Conservation (phyloP, 1,139 yeast genomes). For the Spathaspora sp. region DNA sequence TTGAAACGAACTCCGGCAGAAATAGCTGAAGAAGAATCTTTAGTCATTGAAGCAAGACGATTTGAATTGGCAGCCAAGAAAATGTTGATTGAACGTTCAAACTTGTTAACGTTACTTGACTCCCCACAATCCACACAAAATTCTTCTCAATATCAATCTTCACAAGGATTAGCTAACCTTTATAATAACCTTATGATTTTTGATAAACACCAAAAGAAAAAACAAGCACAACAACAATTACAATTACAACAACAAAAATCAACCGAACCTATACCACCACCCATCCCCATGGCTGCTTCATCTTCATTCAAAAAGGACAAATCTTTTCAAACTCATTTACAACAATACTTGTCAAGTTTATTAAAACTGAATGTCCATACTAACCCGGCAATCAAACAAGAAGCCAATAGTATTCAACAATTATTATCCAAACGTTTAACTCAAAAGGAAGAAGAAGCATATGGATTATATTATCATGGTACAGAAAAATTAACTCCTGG, state of each 20-base stretch:
- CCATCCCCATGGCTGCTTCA: conserved; percentile 57
- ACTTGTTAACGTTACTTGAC: conserved; percentile 74
- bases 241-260: conserved; percentile 25
- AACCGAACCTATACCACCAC: conserved; percentile 58
- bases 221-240: conserved; percentile 41
- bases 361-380: conserved; percentile 36
- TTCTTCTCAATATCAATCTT: conserved; percentile 74
- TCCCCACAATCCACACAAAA: conserved; percentile 84
- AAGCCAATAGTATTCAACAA: conserved; percentile 41
- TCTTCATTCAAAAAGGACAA: conserved; percentile 52
- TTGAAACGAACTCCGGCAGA: conserved; percentile 90
- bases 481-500: conserved; percentile 75
- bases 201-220: conserved; percentile 60
- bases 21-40: conserved; percentile 94
- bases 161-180: conserved; percentile 86
- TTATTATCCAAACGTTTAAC: conserved; percentile 58
- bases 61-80: conserved; percentile 92
- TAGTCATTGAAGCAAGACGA: conserved; percentile 88
- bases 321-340: conserved; percentile 52
- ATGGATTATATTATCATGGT: conserved; percentile 79
- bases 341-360: conserved; percentile 40
- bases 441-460: conserved; percentile 78
- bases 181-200: conserved; percentile 77
- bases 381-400: conserved; percentile 28
- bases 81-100: conserved; percentile 80